phyloP scores from a whole-genome alignment of 2,329 filamentous ascomycete species.

The Hypoxylon sp. region DNA sequence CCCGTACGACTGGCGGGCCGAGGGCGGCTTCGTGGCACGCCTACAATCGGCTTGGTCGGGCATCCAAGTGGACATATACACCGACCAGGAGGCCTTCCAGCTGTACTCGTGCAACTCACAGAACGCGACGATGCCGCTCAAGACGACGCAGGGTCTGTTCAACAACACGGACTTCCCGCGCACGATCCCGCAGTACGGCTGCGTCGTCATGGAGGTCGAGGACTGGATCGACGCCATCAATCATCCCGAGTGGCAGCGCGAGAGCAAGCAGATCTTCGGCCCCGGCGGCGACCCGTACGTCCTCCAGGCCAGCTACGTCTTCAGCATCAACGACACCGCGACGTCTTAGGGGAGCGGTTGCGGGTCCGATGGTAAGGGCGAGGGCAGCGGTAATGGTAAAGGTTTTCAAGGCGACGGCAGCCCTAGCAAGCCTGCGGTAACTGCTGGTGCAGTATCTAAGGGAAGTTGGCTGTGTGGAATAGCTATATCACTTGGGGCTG shows the following conservation, averaged over 20 bases:
- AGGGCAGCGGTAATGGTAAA: conserved; percentile 11
- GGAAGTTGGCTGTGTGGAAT: conserved; percentile 4
- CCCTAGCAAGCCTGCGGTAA: neutral
- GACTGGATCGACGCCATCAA: conserved; percentile 96
- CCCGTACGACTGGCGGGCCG: conserved; percentile 72
- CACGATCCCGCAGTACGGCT: conserved; percentile 80
- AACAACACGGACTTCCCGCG: conserved; percentile 67
- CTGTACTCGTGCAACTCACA: conserved; percentile 85
- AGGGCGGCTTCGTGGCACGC: conserved; percentile 69
- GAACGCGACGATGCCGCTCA: conserved; percentile 77
- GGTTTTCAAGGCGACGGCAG: conserved; percentile 7
- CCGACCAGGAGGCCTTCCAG: conserved; percentile 89
- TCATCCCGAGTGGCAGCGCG: conserved; percentile 85
- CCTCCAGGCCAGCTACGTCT: conserved; percentile 71
- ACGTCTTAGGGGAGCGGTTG: conserved; percentile 41
- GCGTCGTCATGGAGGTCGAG: conserved; percentile 90
- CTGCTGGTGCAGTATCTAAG: conserved; percentile 16
- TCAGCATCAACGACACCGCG: conserved; percentile 61
- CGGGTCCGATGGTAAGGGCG: conserved; percentile 11
- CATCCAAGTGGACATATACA: conserved; percentile 83
- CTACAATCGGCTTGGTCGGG: conserved; percentile 81
- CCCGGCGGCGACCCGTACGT: conserved; percentile 71
- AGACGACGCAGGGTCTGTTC: conserved; percentile 75
- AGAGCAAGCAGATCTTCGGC: conserved; percentile 68
- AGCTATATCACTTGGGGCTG: conserved; percentile 19